Base-by-base conservation (phyloP, 805 yeast species). In the Sugiyamaella valdiviana region DNA sequence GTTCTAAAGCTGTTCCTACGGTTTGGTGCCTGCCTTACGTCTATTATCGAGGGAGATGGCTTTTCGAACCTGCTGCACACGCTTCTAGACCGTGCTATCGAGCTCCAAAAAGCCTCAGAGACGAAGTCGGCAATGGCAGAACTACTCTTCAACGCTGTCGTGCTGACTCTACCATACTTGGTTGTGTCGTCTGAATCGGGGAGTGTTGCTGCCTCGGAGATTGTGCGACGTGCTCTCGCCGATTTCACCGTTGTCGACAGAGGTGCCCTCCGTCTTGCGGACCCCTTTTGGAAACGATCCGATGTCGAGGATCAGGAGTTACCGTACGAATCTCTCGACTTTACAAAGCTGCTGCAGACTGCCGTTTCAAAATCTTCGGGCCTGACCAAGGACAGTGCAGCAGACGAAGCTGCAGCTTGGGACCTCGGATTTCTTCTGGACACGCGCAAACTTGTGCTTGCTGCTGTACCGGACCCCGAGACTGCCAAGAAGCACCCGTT, bases 1-100 rank as follows among this genome's bases (percentile, higher is more conserved):
- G 78, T 79, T 54, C 63, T 86, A 53, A 90, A 91, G 65, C 71
- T 85, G 10, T 66, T 82, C 14, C 59, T 87, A 51, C 78, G 96
- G 59, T 80, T 89, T 54, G 68, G 87, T 54, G 79, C 88, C 0
- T 64, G 82, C 2, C 67, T 89, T 53, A 63, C 80, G 1, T 84
- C 88, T 2, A 76, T 88, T 26, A 65, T 87, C 43, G 64, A 67
- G 3, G 78, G 75, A 21, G 75, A 75, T 32, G 78, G 74, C 23
- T 55, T 77, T 3, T 50, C 67, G n/a, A 69, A 66, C 32, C 63
- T 85, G 4, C 75, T 79, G 57, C 70, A 66, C 45, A 78, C 76
- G 51, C 70, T 87, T 21, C 65, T 86, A 50, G 66, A 69, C 3
- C 59, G 76, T 32, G 77, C 90, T 1, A 70, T 80, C 38, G 80